Base-by-base conservation (phyloP, 1,284 basidiomycete genomes). In the Ceratobasidium sp. region DNA sequence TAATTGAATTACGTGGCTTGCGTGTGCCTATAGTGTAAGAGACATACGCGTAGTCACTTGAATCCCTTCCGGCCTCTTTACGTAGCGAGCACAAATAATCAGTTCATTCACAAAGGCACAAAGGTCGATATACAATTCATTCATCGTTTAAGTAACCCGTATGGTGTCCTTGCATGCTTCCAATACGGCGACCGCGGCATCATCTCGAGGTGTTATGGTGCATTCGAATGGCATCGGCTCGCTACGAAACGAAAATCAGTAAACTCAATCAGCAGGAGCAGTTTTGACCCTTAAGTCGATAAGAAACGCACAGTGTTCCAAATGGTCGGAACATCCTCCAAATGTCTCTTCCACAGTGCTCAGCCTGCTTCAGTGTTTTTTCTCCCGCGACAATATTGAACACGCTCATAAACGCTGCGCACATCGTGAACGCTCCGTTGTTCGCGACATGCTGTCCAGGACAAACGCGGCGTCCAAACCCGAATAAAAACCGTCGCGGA, bases 361-460 rank as follows among this genome's bases (percentile, higher is more conserved):
- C 49, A 28, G 50, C 49, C 14, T 50, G 47, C 7, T 18, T 28
- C 62, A 52, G 35, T 3, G 49, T 66, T 6, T 52, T 47, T n/a
- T 66, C 32, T 5, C 62, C 23, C 23, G 62, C 62, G 11, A n/a
- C 21, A 18, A 54, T 41, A 13, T 69, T 18, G 23, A 70, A 70
- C 6, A 70, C 67, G 18, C 54, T 58, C 67, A 70, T 58, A 21
- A 70, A 58, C 13, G 43, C 44, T 2, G 67, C 55, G 38, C 54
- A 58, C 44, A 70, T 58, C n/a, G 55, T 49, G 41, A 58, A 70
- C 11, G 67, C 55, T 14, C 43, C 44, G 26, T 70, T 70, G 67
- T 70, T 70, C 9, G 67, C 55, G 14, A 70, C 54, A 30, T 70
- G 67, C 18, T 59, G 67, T 1, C 67, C 67, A 8, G 67, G 67